Evolutionary conservation across 1,284 basidiomycete species (phyloP).

Genomic region (Mycosarcoma maydis): DNA sequence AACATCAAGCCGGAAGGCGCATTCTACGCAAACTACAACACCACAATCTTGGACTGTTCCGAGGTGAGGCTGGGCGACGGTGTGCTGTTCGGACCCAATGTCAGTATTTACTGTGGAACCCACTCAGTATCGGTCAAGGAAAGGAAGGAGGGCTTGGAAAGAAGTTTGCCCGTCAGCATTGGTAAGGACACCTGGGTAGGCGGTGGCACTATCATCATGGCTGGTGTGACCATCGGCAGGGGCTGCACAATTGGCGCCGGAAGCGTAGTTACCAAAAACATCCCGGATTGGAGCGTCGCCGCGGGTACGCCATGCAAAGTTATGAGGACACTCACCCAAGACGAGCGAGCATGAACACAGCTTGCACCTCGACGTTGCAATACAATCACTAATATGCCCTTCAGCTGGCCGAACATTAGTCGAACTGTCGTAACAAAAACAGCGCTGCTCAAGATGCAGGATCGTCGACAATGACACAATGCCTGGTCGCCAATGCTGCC

Average conservation of each 20-base stretch:
- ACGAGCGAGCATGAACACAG: constrained; percentile 37
- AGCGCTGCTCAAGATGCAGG: too few relatives aligned
- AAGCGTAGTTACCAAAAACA: constrained; percentile 69
- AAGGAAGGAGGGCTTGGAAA: constrained; percentile 47
- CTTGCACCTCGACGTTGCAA: background rate
- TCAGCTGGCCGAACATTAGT: too few relatives aligned
- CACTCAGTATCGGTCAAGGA: constrained; percentile 51
- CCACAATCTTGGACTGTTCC: constrained; percentile 55
- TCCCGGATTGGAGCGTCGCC: constrained; percentile 68
- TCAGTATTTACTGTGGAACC: constrained; percentile 57
- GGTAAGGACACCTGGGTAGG: constrained; percentile 64
- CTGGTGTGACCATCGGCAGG: constrained; percentile 70
- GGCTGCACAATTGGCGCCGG: constrained; percentile 70
- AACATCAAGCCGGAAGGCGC: constrained; percentile 59
- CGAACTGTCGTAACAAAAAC: too few relatives aligned
- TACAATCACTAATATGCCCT: too few relatives aligned
- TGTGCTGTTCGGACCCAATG: constrained; percentile 55
- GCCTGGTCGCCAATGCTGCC: too few relatives aligned
- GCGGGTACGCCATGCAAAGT: constrained; percentile 70
- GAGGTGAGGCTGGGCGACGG: constrained; percentile 52
- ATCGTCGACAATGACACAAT: too few relatives aligned
- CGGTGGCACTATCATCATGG: constrained; percentile 68
- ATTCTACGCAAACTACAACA: constrained; percentile 59
- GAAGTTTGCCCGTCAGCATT: constrained; percentile 53
- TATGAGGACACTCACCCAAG: constrained; percentile 65